phyloP scores from a whole-genome alignment of 164 flowering plant genomes.

The Vitis labrusca region DNA sequence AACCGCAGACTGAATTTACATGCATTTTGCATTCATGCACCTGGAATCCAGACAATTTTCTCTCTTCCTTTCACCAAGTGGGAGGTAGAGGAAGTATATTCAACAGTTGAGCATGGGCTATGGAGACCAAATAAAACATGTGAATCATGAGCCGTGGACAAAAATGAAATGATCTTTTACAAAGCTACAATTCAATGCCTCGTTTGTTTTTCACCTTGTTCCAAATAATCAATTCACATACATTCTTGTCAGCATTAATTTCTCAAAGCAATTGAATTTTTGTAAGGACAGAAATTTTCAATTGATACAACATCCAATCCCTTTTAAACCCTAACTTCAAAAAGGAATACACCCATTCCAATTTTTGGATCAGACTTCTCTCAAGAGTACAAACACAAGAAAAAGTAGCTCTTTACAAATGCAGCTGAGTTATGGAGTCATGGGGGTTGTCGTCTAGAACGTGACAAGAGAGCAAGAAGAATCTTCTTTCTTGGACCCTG shows the following conservation, averaged over 20 bases:
- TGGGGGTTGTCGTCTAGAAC: slow-evolving; percentile 13
- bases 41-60: too few relatives aligned
- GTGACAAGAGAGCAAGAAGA: slow-evolving; percentile 26
- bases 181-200: background rate
- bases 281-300: background rate
- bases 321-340: background rate
- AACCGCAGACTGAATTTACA: too few relatives aligned
- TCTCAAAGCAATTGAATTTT: background rate
- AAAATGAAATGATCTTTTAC: too few relatives aligned
- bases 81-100: too few relatives aligned
- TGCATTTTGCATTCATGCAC: too few relatives aligned
- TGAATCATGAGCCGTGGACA: too few relatives aligned
- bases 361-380: background rate
- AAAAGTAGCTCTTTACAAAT: background rate
- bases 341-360: background rate
- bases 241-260: background rate
- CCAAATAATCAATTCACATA: background rate
- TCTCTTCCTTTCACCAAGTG: too few relatives aligned
- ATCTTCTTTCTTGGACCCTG: slow-evolving; percentile 51
- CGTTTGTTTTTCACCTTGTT: background rate
- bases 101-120: too few relatives aligned
- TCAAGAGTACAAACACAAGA: background rate
- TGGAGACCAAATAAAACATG: too few relatives aligned
- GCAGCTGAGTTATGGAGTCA: slow-evolving; percentile 1
- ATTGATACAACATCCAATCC: background rate